Evolutionary conservation across 148 eudicot genomes (phyloP), one percentile per base, ranked within the genome.

Genomic region (Simmondsia chinensis): DNA sequence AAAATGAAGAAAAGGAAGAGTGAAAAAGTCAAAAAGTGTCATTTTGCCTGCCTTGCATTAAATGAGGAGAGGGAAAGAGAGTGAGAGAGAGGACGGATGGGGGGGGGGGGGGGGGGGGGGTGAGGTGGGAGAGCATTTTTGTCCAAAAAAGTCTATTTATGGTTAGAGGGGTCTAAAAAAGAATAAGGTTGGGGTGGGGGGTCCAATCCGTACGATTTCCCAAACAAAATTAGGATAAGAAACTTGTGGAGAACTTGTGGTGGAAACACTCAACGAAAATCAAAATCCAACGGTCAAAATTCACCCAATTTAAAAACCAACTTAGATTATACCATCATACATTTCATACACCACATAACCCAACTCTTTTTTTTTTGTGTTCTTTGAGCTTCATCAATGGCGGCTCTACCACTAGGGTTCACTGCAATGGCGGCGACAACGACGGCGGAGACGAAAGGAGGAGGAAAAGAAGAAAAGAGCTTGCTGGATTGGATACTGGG

Each of bases 381-480:
- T 3, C 39, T 4, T 3, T 22, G 32, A 7, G n/a, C 10, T 9
- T 2, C 17, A 5, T 7, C 17, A 22, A 63, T 63, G 68, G 56
- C 68, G 6, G 33, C 61, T 31, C 31, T 63, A 20, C 45, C 56
- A 6, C 23, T 43, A 14, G 18, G 37, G 6, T 15, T 58, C 45
- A 64, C 64, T 8, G 59, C 60, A 13, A 24, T 43, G 1, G 50
- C 60, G 3, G 47, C 52, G 2, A 51, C 65, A 4, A 52, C 46
- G n/a, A 51, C 71, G 4, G 26, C 65, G 8, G 54, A 60, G 52
- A 59, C 65, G 21, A 15, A 38, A 7, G 25, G 50, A 39, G 44
- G 19, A 6, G 29, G 43, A 23, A 54, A 27, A n/a, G 56, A 66
- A 40, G 65, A 66, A 33, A 59, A 66, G 37, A 48, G 66, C 36